phyloP scores from a whole-genome alignment of 2,329 filamentous ascomycete genomes.

The Plenodomus tracheiphilus region DNA sequence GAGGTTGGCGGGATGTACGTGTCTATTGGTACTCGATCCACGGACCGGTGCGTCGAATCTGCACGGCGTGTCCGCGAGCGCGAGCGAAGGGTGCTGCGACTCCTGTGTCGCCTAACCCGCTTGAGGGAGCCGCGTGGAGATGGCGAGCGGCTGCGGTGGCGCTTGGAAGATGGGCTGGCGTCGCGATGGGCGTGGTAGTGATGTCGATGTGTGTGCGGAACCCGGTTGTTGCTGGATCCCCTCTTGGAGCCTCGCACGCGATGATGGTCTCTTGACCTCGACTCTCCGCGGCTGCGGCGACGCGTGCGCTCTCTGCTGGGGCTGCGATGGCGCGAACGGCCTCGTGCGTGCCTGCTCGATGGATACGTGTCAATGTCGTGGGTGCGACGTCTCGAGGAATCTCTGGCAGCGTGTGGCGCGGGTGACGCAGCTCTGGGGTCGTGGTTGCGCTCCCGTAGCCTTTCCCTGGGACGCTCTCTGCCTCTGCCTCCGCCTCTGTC shows the following conservation, averaged over 20 bases:
- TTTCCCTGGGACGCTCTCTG: constrained; percentile 32
- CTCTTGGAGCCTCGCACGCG: constrained; percentile 42
- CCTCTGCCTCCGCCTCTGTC: constrained; percentile 5
- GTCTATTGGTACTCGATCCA: constrained; percentile 41
- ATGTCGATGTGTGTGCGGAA: constrained; percentile 38
- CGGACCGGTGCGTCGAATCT: constrained; percentile 32
- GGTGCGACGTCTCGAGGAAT: constrained; percentile 34
- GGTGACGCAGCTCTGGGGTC: constrained; percentile 41
- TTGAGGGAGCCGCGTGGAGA: constrained; percentile 39
- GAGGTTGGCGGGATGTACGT: constrained; percentile 37
- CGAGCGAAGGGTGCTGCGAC: constrained; percentile 42
- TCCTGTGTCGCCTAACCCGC: constrained; percentile 38
- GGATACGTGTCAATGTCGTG: constrained; percentile 33
- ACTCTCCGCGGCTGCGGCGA: constrained; percentile 36
- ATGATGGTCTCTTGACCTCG: constrained; percentile 41
- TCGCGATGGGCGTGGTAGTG: constrained; percentile 39
- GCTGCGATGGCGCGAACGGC: constrained; percentile 39
- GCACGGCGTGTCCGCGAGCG: constrained; percentile 38
- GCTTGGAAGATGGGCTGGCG: constrained; percentile 45
- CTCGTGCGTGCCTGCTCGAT: constrained; percentile 29
- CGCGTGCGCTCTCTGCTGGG: constrained; percentile 36
- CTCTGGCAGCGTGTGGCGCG: constrained; percentile 41
- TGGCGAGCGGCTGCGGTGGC: constrained; percentile 43
- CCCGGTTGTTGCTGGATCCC: constrained; percentile 42
- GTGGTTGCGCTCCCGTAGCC: constrained; percentile 29